Percentiles rank a stretch among this genome's conserved stretches.
Conservation (phyloP, 202 grass and related monocot genomes). For the Alloteropsis angusta region DNA sequence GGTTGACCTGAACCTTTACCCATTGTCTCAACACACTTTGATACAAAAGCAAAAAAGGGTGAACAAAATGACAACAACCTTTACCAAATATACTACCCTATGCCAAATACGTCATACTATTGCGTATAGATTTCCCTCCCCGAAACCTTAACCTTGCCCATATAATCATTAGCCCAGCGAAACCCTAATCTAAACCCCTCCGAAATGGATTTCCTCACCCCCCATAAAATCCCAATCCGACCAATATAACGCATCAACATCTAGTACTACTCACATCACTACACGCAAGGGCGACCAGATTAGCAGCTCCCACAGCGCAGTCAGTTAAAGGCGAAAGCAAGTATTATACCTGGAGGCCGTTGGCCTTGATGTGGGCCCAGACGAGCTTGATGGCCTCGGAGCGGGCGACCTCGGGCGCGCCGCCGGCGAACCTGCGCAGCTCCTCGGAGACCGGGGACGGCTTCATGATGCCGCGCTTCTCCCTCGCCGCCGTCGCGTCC, state of each 20-base stretch:
- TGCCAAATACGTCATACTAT: background rate
- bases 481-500: background rate
- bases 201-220: background rate
- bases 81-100: background rate
- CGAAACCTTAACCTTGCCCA: background rate
- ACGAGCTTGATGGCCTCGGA: constrained; percentile 45
- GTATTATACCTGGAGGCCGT: constrained; percentile 66
- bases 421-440: constrained; percentile 57
- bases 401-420: constrained; percentile 56
- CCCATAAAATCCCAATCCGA: background rate
- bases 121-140: background rate
- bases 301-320: background rate
- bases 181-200: background rate
- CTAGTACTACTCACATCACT: background rate
- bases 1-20: background rate
- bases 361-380: constrained; percentile 80
- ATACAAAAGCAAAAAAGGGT: background rate
- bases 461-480: constrained; percentile 25
- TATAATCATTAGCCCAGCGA: background rate
- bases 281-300: background rate
- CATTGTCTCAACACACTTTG: background rate
- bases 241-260: background rate
- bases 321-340: background rate
- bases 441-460: constrained; percentile 40
- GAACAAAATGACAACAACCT: background rate